These are phyloP conservation scores for Scalesia atractyloides DNA, from an alignment of 129 eudicot species.

Conservation along the genomic window DNA sequence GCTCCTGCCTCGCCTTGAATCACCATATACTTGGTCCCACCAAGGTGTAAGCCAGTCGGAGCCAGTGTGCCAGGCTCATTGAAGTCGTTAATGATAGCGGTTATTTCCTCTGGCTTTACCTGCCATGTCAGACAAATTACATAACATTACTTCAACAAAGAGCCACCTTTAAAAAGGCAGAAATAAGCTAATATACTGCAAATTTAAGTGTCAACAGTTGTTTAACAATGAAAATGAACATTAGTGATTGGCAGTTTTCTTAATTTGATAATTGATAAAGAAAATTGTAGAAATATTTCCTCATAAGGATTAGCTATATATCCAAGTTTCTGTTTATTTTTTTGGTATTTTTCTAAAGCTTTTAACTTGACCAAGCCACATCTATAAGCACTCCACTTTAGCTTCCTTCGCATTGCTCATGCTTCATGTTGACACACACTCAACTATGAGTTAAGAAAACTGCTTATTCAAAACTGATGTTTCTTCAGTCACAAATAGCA, in stretches of 20 bases:
- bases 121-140: conserved; percentile 30
- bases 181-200: neutral
- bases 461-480: conserved; percentile 7
- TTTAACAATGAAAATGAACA: neutral
- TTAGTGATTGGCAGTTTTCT: neutral
- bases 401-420: conserved; percentile 1
- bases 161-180: neutral
- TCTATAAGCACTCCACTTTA: neutral
- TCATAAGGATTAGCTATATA: neutral
- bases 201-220: neutral
- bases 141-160: conserved; percentile 21
- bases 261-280: conserved; percentile 1
- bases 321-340: neutral
- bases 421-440: neutral
- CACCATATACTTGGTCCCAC: conserved; percentile 88
- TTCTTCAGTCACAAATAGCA: neutral
- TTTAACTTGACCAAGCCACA: neutral
- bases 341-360: neutral
- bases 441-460: neutral
- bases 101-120: conserved; percentile 83
- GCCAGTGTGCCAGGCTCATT: conserved; percentile 83
- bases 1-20: conserved; percentile 91
- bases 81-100: conserved; percentile 68
- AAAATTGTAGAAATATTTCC: neutral
- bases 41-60: conserved; percentile 87